phyloP scores from a whole-genome alignment of 495 filamentous ascomycete species.

The Saxophila tyrrhenica region DNA sequence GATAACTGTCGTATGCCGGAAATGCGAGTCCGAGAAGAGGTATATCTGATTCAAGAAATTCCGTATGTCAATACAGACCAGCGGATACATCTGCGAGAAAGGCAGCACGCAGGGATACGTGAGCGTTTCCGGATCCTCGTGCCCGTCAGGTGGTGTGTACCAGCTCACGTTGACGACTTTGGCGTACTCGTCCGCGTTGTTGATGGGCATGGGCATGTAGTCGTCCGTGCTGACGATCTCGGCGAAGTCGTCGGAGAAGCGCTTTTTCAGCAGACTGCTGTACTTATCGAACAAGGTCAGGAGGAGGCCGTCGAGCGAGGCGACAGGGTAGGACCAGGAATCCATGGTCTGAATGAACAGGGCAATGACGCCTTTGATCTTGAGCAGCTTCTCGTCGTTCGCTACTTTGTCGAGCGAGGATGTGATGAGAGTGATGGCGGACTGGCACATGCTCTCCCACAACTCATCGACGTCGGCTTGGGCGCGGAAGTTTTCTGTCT shows the following conservation, averaged over 20 bases:
- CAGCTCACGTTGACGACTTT: slow-evolving; percentile 89
- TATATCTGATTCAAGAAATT: slow-evolving; percentile 96
- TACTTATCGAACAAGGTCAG: slow-evolving; percentile 86
- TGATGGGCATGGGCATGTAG: slow-evolving; percentile 98
- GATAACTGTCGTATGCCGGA: slow-evolving; percentile 72
- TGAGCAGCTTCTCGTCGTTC: slow-evolving; percentile 73
- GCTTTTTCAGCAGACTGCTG: slow-evolving; percentile 74
- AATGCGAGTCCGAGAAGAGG: slow-evolving; percentile 88
- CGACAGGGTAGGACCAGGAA: slow-evolving; percentile 82
- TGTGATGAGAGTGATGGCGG: slow-evolving; percentile 65
- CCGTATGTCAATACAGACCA: slow-evolving; percentile 94
- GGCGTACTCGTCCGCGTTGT: slow-evolving; percentile 79
- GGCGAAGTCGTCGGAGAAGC: slow-evolving; percentile 87
- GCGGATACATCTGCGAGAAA: slow-evolving; percentile 97
- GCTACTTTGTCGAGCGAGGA: slow-evolving; percentile 64
- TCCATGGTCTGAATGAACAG: slow-evolving; percentile 98
- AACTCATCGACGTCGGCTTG: slow-evolving; percentile 85
- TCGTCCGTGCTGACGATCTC: slow-evolving; percentile 96
- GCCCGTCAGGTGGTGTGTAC: slow-evolving; percentile 67
- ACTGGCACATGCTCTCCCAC: slow-evolving; percentile 96
- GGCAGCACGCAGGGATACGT: slow-evolving; percentile 81
- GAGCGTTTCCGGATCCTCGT: slow-evolving; percentile 50
- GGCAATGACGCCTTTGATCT: slow-evolving; percentile 83
- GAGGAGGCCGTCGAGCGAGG: slow-evolving; percentile 67
- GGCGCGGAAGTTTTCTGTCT: slow-evolving; percentile 70